Conservation (phyloP, 1,284 basidiomycete genomes). For the Moesziomyces aphidis region DNA sequence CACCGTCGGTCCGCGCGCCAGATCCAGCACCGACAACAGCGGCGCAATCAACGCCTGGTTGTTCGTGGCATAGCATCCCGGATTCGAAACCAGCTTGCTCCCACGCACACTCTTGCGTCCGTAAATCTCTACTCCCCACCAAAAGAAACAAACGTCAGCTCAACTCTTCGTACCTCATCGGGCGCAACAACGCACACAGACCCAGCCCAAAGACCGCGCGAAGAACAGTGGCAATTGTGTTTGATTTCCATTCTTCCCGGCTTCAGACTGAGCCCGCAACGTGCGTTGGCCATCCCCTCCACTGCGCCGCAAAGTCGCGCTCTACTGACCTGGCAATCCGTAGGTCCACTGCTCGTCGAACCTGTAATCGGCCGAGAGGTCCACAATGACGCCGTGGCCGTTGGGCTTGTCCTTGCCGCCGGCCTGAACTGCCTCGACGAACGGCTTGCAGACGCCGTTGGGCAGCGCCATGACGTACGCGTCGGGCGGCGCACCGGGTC, state of each 20-base stretch:
- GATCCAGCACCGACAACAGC: slow-evolving; percentile 75
- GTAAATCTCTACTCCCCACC: slow-evolving; percentile 82
- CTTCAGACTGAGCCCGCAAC: not conserved
- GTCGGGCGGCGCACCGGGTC: slow-evolving; percentile 63
- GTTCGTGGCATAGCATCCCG: slow-evolving; percentile 96
- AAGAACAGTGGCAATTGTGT: slow-evolving; percentile 1
- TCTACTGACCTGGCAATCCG: slow-evolving; percentile 92
- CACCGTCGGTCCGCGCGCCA: slow-evolving; percentile 72
- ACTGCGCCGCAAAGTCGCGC: not conserved
- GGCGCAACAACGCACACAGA: slow-evolving; percentile 1
- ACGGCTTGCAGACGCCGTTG: slow-evolving; percentile 96
- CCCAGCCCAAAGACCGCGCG: slow-evolving; percentile 4
- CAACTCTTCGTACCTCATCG: not conserved
- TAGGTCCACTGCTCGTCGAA: slow-evolving; percentile 97
- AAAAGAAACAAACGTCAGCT: slow-evolving; percentile 5
- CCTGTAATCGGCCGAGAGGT: slow-evolving; percentile 93
- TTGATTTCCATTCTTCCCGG: slow-evolving; percentile 22
- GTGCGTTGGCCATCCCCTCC: not conserved
- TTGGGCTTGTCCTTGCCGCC: slow-evolving; percentile 74
- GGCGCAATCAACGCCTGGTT: slow-evolving; percentile 92
- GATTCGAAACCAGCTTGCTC: slow-evolving; percentile 91
- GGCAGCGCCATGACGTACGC: slow-evolving; percentile 87
- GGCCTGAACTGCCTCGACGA: slow-evolving; percentile 93
- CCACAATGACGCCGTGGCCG: slow-evolving; percentile 78
- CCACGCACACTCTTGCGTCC: slow-evolving; percentile 77